These are phyloP conservation scores for Leccinum aurantiacum DNA, from an alignment of 768 basidiomycete species.

Conservation along the genomic window DNA sequence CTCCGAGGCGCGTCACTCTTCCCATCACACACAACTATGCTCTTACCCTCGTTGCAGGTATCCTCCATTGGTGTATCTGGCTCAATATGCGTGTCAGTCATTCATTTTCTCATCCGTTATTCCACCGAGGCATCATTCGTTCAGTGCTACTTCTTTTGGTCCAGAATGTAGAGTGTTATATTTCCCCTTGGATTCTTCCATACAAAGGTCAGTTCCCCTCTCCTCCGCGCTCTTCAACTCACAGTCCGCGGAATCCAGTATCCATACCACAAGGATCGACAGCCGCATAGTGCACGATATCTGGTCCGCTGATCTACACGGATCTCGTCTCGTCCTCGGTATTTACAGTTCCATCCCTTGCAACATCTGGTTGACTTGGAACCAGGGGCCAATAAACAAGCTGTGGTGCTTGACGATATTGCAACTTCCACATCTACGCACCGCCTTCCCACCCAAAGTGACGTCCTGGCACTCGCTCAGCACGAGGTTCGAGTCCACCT, in stretches of 20 bases:
- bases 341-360: not conserved
- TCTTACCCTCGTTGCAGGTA: slow-evolving; percentile 35
- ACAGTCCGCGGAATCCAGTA: slow-evolving; percentile 8
- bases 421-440: slow-evolving; percentile 37
- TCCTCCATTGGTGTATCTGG: slow-evolving; percentile 52
- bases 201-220: slow-evolving; percentile 37
- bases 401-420: slow-evolving; percentile 52
- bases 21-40: not conserved
- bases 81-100: slow-evolving; percentile 48
- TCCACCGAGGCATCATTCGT: slow-evolving; percentile 17
- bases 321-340: slow-evolving; percentile 55
- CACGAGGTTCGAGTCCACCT: slow-evolving; percentile 38
- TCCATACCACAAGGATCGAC: slow-evolving; percentile 31
- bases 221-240: not conserved
- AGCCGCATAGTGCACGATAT: slow-evolving; percentile 50
- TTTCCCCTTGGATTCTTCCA: slow-evolving; percentile 43
- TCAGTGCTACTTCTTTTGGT: slow-evolving; percentile 59
- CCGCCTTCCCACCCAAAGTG: slow-evolving; percentile 53
- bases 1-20: slow-evolving; percentile 17
- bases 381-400: slow-evolving; percentile 54
- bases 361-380: not conserved
- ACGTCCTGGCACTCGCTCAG: slow-evolving; percentile 62
- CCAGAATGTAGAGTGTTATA: slow-evolving; percentile 46
- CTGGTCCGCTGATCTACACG: slow-evolving; percentile 53
- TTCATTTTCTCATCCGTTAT: slow-evolving; percentile 2